Conservation (phyloP, 352 stramenopile species). For the Pythium sp. region DNA sequence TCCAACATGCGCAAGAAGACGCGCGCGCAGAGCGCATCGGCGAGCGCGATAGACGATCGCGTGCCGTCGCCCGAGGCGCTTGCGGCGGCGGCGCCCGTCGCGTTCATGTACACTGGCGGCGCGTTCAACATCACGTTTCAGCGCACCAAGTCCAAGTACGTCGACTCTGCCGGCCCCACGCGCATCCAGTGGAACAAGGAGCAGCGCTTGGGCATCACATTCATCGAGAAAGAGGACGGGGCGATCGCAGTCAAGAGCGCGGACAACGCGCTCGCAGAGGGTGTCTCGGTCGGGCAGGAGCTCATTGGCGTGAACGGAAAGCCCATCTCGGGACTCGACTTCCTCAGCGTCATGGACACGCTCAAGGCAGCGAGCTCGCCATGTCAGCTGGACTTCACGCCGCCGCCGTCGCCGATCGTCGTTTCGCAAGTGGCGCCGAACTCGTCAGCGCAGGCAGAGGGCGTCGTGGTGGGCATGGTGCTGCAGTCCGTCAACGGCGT, state of each 20-base stretch:
- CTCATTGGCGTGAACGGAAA: conserved; percentile 41
- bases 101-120: conserved; percentile 32
- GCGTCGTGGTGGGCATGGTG: conserved; percentile 36
- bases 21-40: conserved; percentile 17
- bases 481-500: conserved; percentile 32
- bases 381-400: conserved; percentile 47
- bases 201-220: conserved; percentile 45
- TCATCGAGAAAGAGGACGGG: conserved; percentile 35
- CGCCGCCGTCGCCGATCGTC: conserved; percentile 40
- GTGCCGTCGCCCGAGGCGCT: background rate
- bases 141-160: conserved; percentile 30
- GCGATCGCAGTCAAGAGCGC: conserved; percentile 41
- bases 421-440: conserved; percentile 29
- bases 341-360: conserved; percentile 35
- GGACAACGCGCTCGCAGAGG: conserved; percentile 20
- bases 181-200: conserved; percentile 45
- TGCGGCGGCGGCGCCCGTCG: background rate
- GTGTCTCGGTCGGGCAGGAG: conserved; percentile 35
- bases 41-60: background rate
- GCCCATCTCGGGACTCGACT: conserved; percentile 30
- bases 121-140: conserved; percentile 42
- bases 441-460: conserved; percentile 19
- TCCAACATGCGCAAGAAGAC: conserved; percentile 27
- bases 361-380: conserved; percentile 34
- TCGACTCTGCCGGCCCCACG: conserved; percentile 27